phyloP scores from a whole-genome alignment of 2,329 filamentous ascomycete species.

The Verticillium dahliae region DNA sequence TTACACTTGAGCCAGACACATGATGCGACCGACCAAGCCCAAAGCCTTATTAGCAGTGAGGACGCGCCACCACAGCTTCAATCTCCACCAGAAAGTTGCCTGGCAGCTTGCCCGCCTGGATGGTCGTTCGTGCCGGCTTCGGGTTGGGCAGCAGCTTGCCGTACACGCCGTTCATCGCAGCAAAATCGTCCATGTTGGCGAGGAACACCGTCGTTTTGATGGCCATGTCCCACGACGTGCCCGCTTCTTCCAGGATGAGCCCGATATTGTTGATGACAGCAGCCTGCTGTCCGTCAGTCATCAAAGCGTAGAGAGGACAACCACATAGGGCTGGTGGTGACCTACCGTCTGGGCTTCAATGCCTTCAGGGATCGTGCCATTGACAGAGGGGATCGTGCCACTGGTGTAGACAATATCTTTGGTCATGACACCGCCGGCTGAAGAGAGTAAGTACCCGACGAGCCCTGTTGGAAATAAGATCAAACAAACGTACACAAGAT shows the following conservation, averaged over 20 bases:
- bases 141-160: conserved; percentile 10
- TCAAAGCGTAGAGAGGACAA: not conserved
- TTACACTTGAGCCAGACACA: not conserved
- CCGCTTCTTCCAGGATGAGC: conserved; percentile 12
- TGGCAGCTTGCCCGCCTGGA: conserved; percentile 12
- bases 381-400: conserved; percentile 10
- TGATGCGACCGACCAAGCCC: not conserved
- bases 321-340: not conserved
- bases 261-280: conserved; percentile 11
- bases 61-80: conserved; percentile 7
- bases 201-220: conserved; percentile 14
- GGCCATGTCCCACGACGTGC: conserved; percentile 13
- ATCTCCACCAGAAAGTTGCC: conserved; percentile 11
- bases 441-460: not conserved
- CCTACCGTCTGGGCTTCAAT: conserved; percentile 12
- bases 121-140: conserved; percentile 9
- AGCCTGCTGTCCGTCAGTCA: not conserved
- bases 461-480: too few relatives aligned
- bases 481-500: conserved; percentile 10
- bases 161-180: conserved; percentile 14
- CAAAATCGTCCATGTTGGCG: conserved; percentile 14
- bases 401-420: conserved; percentile 11
- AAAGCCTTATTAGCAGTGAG: conserved; percentile 17
- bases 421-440: conserved; percentile 11
- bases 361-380: conserved; percentile 13